Base-by-base conservation (phyloP, 176 grass and related monocot species). In the Pontederia crassipes region DNA sequence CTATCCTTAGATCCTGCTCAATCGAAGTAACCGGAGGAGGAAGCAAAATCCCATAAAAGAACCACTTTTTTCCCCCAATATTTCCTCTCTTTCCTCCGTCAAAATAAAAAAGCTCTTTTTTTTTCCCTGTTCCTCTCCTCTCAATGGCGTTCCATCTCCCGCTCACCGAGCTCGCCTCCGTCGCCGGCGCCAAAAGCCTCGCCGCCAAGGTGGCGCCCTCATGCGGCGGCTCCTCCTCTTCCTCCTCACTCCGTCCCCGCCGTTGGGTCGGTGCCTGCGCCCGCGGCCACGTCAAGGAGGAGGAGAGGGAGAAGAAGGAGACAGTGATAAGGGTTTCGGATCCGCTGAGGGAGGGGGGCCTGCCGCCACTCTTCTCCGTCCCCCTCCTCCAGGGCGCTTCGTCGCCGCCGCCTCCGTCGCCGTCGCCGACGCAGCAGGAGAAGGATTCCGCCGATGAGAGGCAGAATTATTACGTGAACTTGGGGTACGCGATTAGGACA, bases 401-500 rank as follows among this genome's bases (percentile, higher is more conserved):
- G 10, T 59, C 71, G 17, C 45, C 71, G 50, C 14, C 45, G 0
- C 14, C 17, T 2, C 47, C 49, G 28, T 54, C 59, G 10, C 71
- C 81, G 49, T 60, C 69, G 50, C 29, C 52, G 26, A 65, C 28
- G 80, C 66, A 53, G 72, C 58, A 24, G 55, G 45, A 52, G 52
- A 71, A 85, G 58, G 76, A 95, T 9, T 80, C 67, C 26, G 80
- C 75, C 8, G 87, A 88, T 62, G 79, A 83, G 58, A 76, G 74
- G 76, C 74, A 84, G 59, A 46, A 72, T 20, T 98, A 98, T 75
- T 92, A 98, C 70, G 83, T 98, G 10, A 98, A 98, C 54, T 65
- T 98, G 61, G 93, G 93, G 1, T 92, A 98, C 61, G 93, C 93
- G 4, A 92, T 98, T 79, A 84, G 93, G 52, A 88, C 87, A 17